A percentile compares a stretch with the other conserved stretches of the same genome.
phyloP scores from a whole-genome alignment of 1,284 basidiomycete species.

The Cryptococcus sp. region DNA sequence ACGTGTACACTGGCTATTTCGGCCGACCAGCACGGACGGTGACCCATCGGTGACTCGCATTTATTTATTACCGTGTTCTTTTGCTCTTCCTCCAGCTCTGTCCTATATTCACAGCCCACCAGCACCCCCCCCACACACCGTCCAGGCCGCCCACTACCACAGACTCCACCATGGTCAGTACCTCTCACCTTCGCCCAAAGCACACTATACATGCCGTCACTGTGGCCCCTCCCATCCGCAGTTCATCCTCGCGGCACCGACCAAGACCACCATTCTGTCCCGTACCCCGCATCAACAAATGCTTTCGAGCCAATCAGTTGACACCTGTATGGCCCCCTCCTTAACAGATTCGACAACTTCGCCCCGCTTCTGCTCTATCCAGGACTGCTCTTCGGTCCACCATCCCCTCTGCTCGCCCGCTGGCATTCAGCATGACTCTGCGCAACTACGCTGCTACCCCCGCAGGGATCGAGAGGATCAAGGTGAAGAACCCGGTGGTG shows the following conservation, averaged over 20 bases:
- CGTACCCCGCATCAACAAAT: background rate
- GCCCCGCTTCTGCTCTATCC: background rate
- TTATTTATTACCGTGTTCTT: background rate
- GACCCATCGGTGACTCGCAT: background rate
- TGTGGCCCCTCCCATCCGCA: too few relatives aligned
- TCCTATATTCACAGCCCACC: too few relatives aligned
- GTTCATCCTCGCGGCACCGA: too few relatives aligned
- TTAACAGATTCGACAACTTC: too few relatives aligned
- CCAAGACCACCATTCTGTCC: background rate
- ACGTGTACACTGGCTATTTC: background rate
- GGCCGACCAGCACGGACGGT: background rate
- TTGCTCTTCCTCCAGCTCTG: background rate
- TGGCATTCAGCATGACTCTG: conserved; percentile 20
- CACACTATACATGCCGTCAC: background rate
- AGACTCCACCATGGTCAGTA: background rate
- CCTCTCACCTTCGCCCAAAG: background rate
- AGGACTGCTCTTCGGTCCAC: conserved; percentile 4
- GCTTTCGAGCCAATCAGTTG: background rate
- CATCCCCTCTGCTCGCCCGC: conserved; percentile 8
- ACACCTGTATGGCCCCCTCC: background rate
- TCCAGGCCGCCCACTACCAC: too few relatives aligned
- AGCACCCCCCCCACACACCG: too few relatives aligned
- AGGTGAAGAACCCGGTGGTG: conserved; percentile 83
- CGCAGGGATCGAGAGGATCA: conserved; percentile 55
- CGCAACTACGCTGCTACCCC: conserved; percentile 29